Evolutionary conservation across 108 stramenopile species (phyloP).

Genomic region (Nitzschia sp.): DNA sequence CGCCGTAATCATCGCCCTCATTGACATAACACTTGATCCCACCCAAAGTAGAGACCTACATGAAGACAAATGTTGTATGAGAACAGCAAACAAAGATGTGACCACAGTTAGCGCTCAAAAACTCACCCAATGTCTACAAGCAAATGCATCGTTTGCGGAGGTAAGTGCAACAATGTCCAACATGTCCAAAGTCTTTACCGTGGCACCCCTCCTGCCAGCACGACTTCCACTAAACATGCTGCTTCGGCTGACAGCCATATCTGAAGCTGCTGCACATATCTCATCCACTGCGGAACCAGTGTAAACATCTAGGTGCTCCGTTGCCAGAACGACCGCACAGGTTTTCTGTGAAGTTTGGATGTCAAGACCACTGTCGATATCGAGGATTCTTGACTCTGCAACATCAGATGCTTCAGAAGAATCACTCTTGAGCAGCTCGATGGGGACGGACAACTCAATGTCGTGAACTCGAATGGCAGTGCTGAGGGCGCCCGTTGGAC

Average conservation of each 20-base stretch:
- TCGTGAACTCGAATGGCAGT: conserved; percentile 33
- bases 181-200: conserved; percentile 30
- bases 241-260: conserved; percentile 7
- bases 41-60: conserved; percentile 16
- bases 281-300: conserved; percentile 36
- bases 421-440: neutral
- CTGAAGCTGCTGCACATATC: conserved; percentile 15
- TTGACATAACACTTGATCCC: conserved; percentile 17
- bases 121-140: conserved; percentile 36
- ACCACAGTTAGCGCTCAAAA: neutral
- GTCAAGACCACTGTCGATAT: conserved; percentile 5
- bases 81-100: neutral
- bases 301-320: conserved; percentile 23
- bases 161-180: conserved; percentile 30
- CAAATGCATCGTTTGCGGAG: conserved; percentile 25
- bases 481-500: conserved; percentile 1
- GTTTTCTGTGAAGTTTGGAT: neutral
- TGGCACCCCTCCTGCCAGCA: conserved; percentile 8
- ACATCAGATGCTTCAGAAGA: conserved; percentile 14
- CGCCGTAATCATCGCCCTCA: neutral
- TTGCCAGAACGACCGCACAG: neutral
- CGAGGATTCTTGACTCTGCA: conserved; percentile 1
- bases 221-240: conserved; percentile 29
- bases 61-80: neutral
- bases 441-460: conserved; percentile 33